These are phyloP conservation scores for Rhazya stricta DNA, from an alignment of 257 asterid genomes.

Conservation along the genomic window DNA sequence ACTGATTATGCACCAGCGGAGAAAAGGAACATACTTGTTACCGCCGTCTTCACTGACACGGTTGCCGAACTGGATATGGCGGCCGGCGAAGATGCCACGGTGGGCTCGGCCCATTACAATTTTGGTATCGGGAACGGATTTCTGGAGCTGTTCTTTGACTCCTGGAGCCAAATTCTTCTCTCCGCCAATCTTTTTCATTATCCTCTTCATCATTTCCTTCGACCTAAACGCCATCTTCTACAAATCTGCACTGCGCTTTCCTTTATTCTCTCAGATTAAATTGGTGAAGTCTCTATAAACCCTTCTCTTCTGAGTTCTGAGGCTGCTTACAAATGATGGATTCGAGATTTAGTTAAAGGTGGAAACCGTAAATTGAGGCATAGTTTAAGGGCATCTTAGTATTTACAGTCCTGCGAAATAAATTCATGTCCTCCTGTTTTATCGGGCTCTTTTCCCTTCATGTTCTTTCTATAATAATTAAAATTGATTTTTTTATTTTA, in stretches of 20 bases:
- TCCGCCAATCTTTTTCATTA: conserved; percentile 73
- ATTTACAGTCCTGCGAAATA: not conserved
- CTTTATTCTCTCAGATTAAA: not conserved
- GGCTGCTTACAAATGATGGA: too few species aligned
- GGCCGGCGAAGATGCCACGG: conserved; percentile 88
- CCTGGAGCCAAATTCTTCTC: conserved; percentile 74
- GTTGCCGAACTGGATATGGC: conserved; percentile 90
- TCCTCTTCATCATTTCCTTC: conserved; percentile 72
- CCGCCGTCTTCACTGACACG: conserved; percentile 91
- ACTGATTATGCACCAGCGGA: too few species aligned
- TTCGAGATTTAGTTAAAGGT: not conserved
- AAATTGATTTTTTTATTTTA: too few species aligned
- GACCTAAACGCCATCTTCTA: conserved; percentile 71
- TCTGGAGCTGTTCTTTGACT: conserved; percentile 51
- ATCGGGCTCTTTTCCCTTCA: too few species aligned
- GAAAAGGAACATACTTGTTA: conserved; percentile 53
- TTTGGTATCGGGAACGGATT: conserved; percentile 54
- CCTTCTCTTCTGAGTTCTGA: not conserved
- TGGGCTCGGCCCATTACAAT: conserved; percentile 91
- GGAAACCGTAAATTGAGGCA: not conserved
- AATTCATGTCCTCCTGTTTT: too few species aligned
- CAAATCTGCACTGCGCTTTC: not conserved
- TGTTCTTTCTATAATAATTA: too few species aligned
- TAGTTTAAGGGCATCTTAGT: not conserved
- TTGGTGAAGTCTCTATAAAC: not conserved